A percentile compares a stretch with the other conserved stretches of the same genome.
Evolutionary conservation across 2,329 filamentous ascomycete species (phyloP).

Genomic region (Ophiobolus disseminans): DNA sequence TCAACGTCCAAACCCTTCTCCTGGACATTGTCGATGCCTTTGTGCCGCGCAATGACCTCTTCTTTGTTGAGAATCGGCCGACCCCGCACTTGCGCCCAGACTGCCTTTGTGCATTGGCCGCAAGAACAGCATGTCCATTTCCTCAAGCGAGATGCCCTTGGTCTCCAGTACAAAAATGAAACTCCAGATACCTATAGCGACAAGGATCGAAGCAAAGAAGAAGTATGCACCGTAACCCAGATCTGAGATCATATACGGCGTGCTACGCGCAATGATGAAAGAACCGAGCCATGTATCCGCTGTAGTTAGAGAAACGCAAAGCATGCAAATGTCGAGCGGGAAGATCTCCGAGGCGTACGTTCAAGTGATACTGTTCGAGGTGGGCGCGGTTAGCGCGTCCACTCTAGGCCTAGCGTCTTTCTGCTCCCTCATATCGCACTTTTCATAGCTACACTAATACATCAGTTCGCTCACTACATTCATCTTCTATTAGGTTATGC

Average conservation of each 20-base stretch:
- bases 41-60: slow-evolving; percentile 21
- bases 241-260: slow-evolving; percentile 48
- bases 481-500: no score
- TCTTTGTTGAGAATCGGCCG: slow-evolving; percentile 25
- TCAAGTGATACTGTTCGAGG: slow-evolving; percentile 51
- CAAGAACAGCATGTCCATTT: slow-evolving; percentile 42
- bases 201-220: slow-evolving; percentile 45
- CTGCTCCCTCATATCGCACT: no score
- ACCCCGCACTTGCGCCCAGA: slow-evolving; percentile 38
- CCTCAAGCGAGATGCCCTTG: slow-evolving; percentile 40
- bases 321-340: slow-evolving; percentile 50
- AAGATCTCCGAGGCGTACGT: slow-evolving; percentile 60
- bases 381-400: no score
- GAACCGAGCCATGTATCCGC: slow-evolving; percentile 50
- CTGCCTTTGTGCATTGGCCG: slow-evolving; percentile 38
- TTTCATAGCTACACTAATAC: no score
- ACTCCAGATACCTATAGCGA: slow-evolving; percentile 40
- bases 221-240: slow-evolving; percentile 50
- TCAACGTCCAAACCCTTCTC: slow-evolving; percentile 31
- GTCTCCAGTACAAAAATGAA: slow-evolving; percentile 45
- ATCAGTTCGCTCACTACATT: no score
- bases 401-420: no score
- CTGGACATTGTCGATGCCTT: slow-evolving; percentile 24
- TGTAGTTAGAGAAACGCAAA: slow-evolving; percentile 49
- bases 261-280: slow-evolving; percentile 51